Conservation (phyloP, 2,329 filamentous ascomycete species). For the Sarocladium brachiariae region DNA sequence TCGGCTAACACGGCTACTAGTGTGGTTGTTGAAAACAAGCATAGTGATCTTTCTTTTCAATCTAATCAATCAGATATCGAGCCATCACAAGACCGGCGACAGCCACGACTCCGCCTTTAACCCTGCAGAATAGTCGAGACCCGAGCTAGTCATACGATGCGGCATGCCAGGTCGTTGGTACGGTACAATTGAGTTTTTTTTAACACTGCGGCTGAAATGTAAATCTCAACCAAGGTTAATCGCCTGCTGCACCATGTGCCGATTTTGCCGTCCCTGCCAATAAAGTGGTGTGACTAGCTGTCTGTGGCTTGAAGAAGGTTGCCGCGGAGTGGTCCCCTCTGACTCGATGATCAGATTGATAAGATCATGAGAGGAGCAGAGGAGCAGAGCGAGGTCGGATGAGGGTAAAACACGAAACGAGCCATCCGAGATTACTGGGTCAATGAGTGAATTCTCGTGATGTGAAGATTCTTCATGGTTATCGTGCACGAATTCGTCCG, state of each 20-base stretch:
- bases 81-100: not conserved
- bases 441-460: not conserved
- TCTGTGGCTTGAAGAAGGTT: not conserved
- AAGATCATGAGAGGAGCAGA: not conserved
- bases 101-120: not conserved
- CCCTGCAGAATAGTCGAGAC: not conserved
- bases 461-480: not conserved
- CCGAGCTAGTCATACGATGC: not conserved
- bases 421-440: not conserved
- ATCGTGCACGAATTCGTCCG: no score
- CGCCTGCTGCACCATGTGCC: constrained; percentile 1
- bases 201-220: not conserved
- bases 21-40: not conserved
- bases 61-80: constrained; percentile 9
- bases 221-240: no score
- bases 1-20: constrained; percentile 7
- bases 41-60: not conserved
- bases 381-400: not conserved
- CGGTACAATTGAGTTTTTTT: not conserved
- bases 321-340: constrained; percentile 4
- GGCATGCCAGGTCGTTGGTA: not conserved
- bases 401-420: not conserved
- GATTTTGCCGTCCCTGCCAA: constrained; percentile 4
- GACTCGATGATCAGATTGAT: constrained; percentile 9
- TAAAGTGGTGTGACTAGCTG: not conserved